Conservation (phyloP, 2,329 filamentous ascomycete genomes). For the Gaeumannomyces tritici region DNA sequence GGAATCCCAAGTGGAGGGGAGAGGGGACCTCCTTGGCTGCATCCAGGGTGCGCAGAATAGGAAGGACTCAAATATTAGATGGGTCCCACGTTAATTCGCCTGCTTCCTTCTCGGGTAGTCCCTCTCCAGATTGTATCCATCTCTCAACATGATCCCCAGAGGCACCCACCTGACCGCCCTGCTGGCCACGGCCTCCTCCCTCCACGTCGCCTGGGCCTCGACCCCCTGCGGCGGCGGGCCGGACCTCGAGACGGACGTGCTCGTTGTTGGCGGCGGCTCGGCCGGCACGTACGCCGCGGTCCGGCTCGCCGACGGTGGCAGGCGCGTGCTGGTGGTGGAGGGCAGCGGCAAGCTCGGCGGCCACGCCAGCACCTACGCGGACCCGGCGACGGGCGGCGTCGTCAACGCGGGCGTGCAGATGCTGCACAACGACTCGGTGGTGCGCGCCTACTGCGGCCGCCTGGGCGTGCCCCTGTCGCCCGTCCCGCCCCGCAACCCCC, state of each 20-base stretch:
- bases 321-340: conserved; percentile 12
- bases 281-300: conserved; percentile 14
- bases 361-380: conserved; percentile 13
- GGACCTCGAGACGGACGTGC: conserved; percentile 7
- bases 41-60: too few relatives aligned
- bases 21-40: too few relatives aligned
- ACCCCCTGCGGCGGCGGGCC: too few relatives aligned
- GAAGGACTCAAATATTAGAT: not conserved
- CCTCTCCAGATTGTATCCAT: not conserved
- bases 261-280: conserved; percentile 13
- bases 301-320: conserved; percentile 9
- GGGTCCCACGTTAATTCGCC: too few relatives aligned
- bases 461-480: conserved; percentile 18
- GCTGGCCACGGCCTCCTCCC: not conserved
- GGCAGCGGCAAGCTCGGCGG: conserved; percentile 11
- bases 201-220: not conserved
- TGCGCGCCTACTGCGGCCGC: conserved; percentile 33
- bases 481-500: conserved; percentile 24
- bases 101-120: not conserved
- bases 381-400: conserved; percentile 10
- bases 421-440: conserved; percentile 15
- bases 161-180: not conserved
- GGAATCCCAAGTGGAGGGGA: too few relatives aligned
- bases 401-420: conserved; percentile 13
- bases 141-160: not conserved